Evolutionary conservation across 2,329 filamentous ascomycete species (phyloP), one percentile per base, ranked within the genome.

Genomic region (Beauveria varroae): DNA sequence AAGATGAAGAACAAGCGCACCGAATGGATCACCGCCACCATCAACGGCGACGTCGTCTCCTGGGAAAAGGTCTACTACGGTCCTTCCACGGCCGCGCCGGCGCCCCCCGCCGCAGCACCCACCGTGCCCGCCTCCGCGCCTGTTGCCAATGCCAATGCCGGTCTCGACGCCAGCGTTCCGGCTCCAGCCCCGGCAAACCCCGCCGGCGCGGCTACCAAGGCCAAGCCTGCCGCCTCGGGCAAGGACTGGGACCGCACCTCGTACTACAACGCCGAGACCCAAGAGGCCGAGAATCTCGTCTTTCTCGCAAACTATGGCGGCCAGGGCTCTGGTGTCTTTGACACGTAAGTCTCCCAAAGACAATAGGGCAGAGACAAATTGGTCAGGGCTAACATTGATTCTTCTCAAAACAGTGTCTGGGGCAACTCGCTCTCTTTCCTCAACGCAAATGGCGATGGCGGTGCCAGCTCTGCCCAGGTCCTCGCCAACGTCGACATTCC

Each of bases 51-150:
- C 52, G 74, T 79, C 5, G 79, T 81, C 28, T 80, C 81, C 9
- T 88, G 85, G 85, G 70, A 74, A 60, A 88, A 88, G 73, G 73
- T 79, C 64, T 86, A 77, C 59, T 74, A 73, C 62, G 81, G 78
- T 49, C 71, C 72, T n/a, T 5, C 34, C 34, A 62, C 65, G 10
- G 63, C 65, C 0, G 41, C 47, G 12, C 22, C 57, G 18, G 53
- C 64, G 14, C 64, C 63, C 5, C 67, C 24, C 3, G 20, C 22
- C 3, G 3, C 52, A 2, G 40, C 67, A 51, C 53, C 63, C n/a
- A 20, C 60, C 63, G 57, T 43, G 18, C 30, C 60, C 4, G 26
- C 63, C 18, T 10, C 61, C 53, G 52, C 60, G 1, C 44, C 52
- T 7, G 46, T 47, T n/a, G 52, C 53, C 57, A 64, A 63, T 46